phyloP scores from a whole-genome alignment of 1,284 basidiomycete species.

The Ceratobasidium papillatum region DNA sequence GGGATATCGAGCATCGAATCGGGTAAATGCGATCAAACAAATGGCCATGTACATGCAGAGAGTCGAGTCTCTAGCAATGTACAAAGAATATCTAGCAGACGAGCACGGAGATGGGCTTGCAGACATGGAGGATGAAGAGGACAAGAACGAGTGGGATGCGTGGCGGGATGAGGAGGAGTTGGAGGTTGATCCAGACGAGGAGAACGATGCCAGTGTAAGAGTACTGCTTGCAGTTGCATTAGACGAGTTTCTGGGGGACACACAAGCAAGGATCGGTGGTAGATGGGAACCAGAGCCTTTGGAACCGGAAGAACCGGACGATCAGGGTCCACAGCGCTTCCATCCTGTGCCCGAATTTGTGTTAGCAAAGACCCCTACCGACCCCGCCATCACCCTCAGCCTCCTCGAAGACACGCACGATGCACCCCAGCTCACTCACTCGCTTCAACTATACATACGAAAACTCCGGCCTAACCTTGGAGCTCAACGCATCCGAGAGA shows the following conservation, averaged over 20 bases:
- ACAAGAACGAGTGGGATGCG: neutral
- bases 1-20: conserved; percentile 39
- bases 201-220: neutral
- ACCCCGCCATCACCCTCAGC: neutral
- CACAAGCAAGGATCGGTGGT: conserved; percentile 2
- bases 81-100: conserved; percentile 2
- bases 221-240: neutral
- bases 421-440: too few relatives aligned
- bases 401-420: neutral
- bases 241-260: neutral
- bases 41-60: conserved; percentile 40
- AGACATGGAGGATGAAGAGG: neutral
- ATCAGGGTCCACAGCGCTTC: neutral
- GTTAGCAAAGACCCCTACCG: neutral
- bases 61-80: conserved; percentile 36
- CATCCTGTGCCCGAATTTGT: neutral
- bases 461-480: neutral
- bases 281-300: neutral
- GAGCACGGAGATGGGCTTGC: neutral
- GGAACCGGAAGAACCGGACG: neutral
- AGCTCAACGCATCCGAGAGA: too few relatives aligned
- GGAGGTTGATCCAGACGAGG: neutral
- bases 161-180: neutral
- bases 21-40: conserved; percentile 24
- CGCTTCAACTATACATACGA: too few relatives aligned